Evolutionary conservation across 208 protist genomes (phyloP).

Genomic region (Acanthamoeba castellanii): DNA sequence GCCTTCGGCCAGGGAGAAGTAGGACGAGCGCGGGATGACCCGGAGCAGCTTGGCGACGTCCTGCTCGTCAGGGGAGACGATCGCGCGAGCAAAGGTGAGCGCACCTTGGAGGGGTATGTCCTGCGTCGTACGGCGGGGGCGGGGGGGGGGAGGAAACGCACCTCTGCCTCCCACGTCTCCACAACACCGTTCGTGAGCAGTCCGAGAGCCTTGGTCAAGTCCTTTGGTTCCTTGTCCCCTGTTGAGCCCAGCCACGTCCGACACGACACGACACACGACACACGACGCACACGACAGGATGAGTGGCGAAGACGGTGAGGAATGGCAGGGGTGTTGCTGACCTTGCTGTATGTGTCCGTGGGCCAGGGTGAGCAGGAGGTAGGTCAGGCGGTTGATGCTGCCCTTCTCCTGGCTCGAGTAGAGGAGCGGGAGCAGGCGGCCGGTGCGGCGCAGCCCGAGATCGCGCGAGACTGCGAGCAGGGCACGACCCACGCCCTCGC

Average conservation of each 20-base stretch:
- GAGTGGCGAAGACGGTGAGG: background rate
- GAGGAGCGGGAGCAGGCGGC: constrained; percentile 10
- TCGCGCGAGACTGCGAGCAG: constrained; percentile 15
- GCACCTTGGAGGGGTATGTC: background rate
- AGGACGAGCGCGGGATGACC: background rate
- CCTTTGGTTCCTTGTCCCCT: background rate
- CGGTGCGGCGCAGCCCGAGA: background rate
- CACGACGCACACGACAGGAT: background rate
- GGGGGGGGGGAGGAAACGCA: background rate
- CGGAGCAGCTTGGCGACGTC: constrained; percentile 9
- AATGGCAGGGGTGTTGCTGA: background rate
- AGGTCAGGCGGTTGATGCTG: constrained; percentile 18
- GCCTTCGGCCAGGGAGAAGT: constrained; percentile 1
- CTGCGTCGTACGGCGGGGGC: background rate
- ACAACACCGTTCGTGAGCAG: background rate
- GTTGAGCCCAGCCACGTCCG: background rate
- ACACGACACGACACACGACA: background rate
- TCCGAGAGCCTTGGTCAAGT: background rate
- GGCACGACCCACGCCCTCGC: constrained; percentile 8
- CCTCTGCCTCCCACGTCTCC: background rate
- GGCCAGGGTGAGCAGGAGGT: background rate
- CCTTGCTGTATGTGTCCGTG: background rate
- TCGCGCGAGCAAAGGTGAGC: no score
- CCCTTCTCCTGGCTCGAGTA: constrained; percentile 22
- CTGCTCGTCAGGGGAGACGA: background rate